Percentiles rank a stretch among this genome's conserved stretches.
phyloP scores from a whole-genome alignment of 2,329 filamentous ascomycete species.

The Neofusicoccum cordaticola region DNA sequence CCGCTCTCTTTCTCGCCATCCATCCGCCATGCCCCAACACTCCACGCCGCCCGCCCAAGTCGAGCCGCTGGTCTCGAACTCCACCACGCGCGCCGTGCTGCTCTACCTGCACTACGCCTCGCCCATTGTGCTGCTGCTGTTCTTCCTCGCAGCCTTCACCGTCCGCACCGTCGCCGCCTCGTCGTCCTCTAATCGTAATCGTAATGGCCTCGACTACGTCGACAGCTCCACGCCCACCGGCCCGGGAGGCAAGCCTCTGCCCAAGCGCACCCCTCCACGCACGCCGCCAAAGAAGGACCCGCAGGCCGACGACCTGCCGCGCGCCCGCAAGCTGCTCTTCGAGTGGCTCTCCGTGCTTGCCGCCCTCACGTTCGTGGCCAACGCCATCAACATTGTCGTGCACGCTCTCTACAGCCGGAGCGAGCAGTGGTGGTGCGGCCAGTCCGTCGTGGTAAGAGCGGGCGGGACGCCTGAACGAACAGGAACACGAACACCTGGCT shows the following conservation, averaged over 20 bases:
- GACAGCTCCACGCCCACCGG: constrained; percentile 54
- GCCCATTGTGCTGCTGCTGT: constrained; percentile 61
- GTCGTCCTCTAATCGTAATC: constrained; percentile 39
- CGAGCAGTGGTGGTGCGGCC: constrained; percentile 77
- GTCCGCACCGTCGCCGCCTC: constrained; percentile 58
- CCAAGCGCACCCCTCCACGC: constrained; percentile 55
- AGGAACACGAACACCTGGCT: constrained; percentile 21
- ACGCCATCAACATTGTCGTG: constrained; percentile 68
- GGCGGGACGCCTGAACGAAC: neutral
- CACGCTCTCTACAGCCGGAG: constrained; percentile 68
- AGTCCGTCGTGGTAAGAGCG: constrained; percentile 67
- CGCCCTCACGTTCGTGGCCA: constrained; percentile 71
- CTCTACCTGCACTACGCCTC: constrained; percentile 55
- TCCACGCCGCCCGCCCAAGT: constrained; percentile 13
- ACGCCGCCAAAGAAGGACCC: constrained; percentile 46
- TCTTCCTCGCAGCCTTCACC: constrained; percentile 64
- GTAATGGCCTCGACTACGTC: constrained; percentile 19
- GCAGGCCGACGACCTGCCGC: constrained; percentile 57
- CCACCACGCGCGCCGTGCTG: constrained; percentile 24
- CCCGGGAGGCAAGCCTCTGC: constrained; percentile 86
- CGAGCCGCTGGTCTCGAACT: constrained; percentile 10
- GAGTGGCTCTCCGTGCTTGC: constrained; percentile 70
- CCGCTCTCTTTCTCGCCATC: constrained; percentile 8
- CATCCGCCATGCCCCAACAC: constrained; percentile 20
- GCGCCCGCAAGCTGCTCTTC: constrained; percentile 68